Base-by-base conservation (phyloP, 257 asterid genomes). In the Solanum rostratum region DNA sequence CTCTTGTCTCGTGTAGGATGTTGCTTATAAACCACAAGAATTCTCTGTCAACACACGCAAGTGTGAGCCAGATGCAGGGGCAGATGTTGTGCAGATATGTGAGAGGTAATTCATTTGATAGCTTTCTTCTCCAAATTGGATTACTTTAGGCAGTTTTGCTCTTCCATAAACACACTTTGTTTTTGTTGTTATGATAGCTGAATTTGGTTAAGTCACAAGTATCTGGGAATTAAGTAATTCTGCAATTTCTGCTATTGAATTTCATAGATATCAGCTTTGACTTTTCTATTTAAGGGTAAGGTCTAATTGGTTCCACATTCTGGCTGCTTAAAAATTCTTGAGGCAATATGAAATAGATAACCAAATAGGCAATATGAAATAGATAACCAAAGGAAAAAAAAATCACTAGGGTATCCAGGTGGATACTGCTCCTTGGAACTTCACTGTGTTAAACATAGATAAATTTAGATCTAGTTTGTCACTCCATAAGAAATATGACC, bases 11-110 rank as follows among this genome's bases (percentile, higher is more conserved):
- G 73, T 80, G 43, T 57, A 97, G 98, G 99, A 95, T 89, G 98
- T 92, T 63, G 97, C 98, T 81, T 97, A 97, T 88, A 97, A 89
- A 90, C 99, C 99, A 43, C 95, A 92, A 83, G 99, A 95, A 82
- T 90, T 91, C 79, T 90, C 91, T 85, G 96, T 97, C 86, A 86
- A 90, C 86, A 95, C 99, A 24, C 92, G 99, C 65, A 97, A 97
- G 91, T 97, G 98, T 27, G 91, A 89, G 90, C 91, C 88, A 52
- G 95, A 95, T 90, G 99, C 98, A 84, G 99, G 92, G 66, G 90
- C 92, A 80, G 83, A 92, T 84, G 88, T 95, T 43, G 99, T 97
- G 86, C 82, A 90, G 89, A 89, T 89, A 13, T 97, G 98, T 87
- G 99, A 93, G 91, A 97, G 99, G 99, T 90, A 88, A 92, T 94